Conservation (phyloP, 192 early-diverging fungal species). For the Gigaspora rosea region DNA sequence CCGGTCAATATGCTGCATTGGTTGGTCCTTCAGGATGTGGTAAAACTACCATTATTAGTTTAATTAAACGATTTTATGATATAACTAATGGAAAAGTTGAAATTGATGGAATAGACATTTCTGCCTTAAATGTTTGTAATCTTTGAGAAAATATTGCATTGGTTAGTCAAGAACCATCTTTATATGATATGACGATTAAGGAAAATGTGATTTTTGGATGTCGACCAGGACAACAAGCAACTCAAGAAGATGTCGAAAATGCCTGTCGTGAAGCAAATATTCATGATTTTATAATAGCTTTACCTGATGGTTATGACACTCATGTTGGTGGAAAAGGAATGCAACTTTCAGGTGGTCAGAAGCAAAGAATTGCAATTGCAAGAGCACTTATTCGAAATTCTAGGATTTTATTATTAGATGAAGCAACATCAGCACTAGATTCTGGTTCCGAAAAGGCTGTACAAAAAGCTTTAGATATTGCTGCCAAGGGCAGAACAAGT, state of each 20-base stretch:
- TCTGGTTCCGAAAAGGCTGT: slow-evolving; percentile 71
- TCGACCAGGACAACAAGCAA: slow-evolving; percentile 1
- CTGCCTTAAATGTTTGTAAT: slow-evolving; percentile 56
- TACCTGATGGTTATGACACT: slow-evolving; percentile 67
- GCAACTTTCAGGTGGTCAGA: no score
- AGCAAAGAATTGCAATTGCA: no score
- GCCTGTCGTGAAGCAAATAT: no score
- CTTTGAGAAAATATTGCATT: slow-evolving; percentile 77
- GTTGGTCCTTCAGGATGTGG: no score
- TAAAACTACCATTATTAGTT: no score
- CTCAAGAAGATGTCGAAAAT: slow-evolving; percentile 60
- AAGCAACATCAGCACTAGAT: slow-evolving; percentile 78
- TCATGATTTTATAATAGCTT: slow-evolving; percentile 51
- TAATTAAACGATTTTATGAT: no score
- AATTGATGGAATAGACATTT: no score
- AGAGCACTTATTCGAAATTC: no score
- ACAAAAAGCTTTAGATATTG: slow-evolving; percentile 71
- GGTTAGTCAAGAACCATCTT: slow-evolving; percentile 92
- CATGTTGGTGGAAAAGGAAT: slow-evolving; percentile 68
- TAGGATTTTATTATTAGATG: slow-evolving; percentile 82
- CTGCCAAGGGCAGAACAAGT: slow-evolving; percentile 68
- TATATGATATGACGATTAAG: slow-evolving; percentile 74
- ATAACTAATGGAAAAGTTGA: no score
- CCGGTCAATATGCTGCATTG: no score
- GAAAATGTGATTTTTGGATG: slow-evolving; percentile 83